phyloP scores from a whole-genome alignment of 2,329 filamentous ascomycete species.

The Orbilia oligospora region DNA sequence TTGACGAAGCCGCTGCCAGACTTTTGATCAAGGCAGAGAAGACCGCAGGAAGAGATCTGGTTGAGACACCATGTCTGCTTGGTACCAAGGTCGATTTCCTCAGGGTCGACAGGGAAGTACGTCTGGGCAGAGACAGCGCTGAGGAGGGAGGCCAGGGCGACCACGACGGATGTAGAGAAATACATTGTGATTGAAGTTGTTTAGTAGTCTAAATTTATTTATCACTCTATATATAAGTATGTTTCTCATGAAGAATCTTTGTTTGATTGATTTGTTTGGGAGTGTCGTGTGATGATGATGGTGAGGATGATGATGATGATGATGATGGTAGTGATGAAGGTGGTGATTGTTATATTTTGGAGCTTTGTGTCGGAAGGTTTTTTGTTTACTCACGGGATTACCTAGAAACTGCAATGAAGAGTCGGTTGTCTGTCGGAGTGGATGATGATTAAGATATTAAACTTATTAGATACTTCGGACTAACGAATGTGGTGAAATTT shows the following conservation, averaged over 20 bases:
- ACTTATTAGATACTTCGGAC: slow-evolving; percentile 36
- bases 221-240: no score
- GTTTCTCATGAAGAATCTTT: not conserved
- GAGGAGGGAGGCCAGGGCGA: slow-evolving; percentile 48
- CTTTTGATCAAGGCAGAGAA: slow-evolving; percentile 57
- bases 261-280: not conserved
- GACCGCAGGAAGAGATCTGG: slow-evolving; percentile 49
- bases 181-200: slow-evolving; percentile 36
- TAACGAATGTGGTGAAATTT: slow-evolving; percentile 52
- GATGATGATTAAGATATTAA: slow-evolving; percentile 40
- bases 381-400: slow-evolving; percentile 17
- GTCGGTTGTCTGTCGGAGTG: slow-evolving; percentile 9
- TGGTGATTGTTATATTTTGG: not conserved
- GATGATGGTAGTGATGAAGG: not conserved
- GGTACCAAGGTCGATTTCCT: slow-evolving; percentile 51
- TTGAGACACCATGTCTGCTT: slow-evolving; percentile 54
- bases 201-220: not conserved
- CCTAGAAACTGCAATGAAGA: slow-evolving; percentile 1
- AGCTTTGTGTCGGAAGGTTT: not conserved
- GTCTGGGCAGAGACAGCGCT: slow-evolving; percentile 50
- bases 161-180: slow-evolving; percentile 44
- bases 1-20: slow-evolving; percentile 46
- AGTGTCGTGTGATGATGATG: slow-evolving; percentile 15
- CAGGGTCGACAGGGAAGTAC: slow-evolving; percentile 49
- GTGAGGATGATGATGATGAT: not conserved